Evolutionary conservation across 23 red algal species (phyloP), one percentile per base, ranked within the genome.

Genomic region (Gracilaria domingensis): DNA sequence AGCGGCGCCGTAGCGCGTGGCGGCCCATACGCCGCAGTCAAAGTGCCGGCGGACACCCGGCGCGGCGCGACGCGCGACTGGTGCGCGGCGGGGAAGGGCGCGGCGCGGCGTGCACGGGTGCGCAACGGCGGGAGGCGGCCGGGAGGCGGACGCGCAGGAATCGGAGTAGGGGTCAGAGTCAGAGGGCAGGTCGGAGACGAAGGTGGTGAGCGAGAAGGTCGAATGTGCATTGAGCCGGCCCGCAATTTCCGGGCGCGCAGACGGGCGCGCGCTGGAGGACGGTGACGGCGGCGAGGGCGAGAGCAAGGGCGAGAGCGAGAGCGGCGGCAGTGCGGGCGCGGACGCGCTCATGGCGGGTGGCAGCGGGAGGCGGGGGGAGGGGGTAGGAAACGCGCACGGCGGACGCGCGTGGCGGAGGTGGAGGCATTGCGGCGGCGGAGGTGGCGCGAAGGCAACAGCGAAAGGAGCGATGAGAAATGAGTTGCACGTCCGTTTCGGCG

Each of bases 21-120:
- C 79, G 24, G 58, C 20, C 20, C 44, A 16, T 4, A 59, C 54
- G 58, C 26, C 79, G 36, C 79, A 54, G 79, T 59, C 79, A 64
- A 82, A 77, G 42, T 77, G 72, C 24, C 1, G 4, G 30, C 54
- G 38, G 79, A 2, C 79, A 45, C 53, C 58, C 5, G 53, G 30
- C 25, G 79, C 53, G 12, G 79, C 3, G n/a, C n/a, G n/a, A n/a
- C n/a, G 39, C n/a, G 39, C 29, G 49, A 55, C 12, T 24, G 78
- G 13, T 7, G 78, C n/a, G 42, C 42, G 42, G 42, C 42, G 45
- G 57, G 38, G 16, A 48, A 44, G 49, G 11, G 66, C 14, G 26
- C n/a, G 44, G 21, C 40, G 65, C 48, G 32, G 38, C 6, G 39
- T 4, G 13, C 21, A 29, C 42, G 24, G 0, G 75, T 59, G 28